These are phyloP conservation scores for Vitis rotundifolia DNA, from an alignment of 164 flowering plant species.

Conservation along the genomic window DNA sequence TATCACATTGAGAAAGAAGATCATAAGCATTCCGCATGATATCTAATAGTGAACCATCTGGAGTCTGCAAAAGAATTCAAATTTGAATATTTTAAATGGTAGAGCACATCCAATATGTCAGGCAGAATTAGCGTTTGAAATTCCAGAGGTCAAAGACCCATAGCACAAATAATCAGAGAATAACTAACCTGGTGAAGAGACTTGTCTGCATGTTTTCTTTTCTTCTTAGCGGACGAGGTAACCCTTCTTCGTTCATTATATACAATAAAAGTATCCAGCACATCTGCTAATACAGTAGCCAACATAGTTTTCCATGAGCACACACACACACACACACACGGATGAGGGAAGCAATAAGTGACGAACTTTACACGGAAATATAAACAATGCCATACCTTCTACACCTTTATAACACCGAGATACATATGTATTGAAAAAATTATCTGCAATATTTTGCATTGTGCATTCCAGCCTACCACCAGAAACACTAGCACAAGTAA, in stretches of 20 bases:
- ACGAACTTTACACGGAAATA: not conserved
- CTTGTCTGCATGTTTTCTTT: conserved; percentile 52
- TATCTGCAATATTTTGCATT: conserved; percentile 97
- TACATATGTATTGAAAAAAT: conserved; percentile 56
- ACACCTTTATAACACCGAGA: conserved; percentile 57
- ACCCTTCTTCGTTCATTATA: conserved; percentile 88
- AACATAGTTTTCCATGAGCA: conserved; percentile 11
- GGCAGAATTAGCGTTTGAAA: not conserved
- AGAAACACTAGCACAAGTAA: conserved; percentile 49
- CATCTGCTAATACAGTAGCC: conserved; percentile 42
- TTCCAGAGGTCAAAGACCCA: not conserved
- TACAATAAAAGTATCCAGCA: conserved; percentile 82
- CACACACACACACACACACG: not conserved
- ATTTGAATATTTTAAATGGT: not conserved
- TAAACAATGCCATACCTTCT: conserved; percentile 55
- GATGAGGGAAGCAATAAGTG: not conserved
- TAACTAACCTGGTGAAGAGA: conserved; percentile 77
- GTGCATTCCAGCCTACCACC: conserved; percentile 98
- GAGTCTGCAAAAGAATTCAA: conserved; percentile 65
- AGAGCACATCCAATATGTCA: not conserved
- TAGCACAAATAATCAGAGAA: conserved; percentile 6
- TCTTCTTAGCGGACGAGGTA: conserved; percentile 97
- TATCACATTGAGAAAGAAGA: conserved; percentile 65
- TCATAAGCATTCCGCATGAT: conserved; percentile 89
- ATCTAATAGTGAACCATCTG: conserved; percentile 92